Evolutionary conservation across 441 rosid genomes (phyloP).

Genomic region (Melianthus villosus): DNA sequence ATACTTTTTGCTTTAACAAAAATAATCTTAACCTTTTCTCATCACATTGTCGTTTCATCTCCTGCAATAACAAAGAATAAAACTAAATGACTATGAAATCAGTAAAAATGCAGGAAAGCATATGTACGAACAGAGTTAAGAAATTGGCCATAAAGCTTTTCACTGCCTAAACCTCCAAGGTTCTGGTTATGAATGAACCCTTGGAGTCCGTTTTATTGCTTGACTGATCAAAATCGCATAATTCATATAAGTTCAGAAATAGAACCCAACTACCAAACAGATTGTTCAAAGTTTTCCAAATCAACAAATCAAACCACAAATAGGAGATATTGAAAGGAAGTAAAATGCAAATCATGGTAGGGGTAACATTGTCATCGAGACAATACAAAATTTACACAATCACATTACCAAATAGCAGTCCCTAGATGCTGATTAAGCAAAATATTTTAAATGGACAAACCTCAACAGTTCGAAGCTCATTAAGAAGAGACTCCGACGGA

Average conservation of each 20-base stretch:
- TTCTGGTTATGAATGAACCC: too few species aligned
- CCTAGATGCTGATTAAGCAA: not conserved
- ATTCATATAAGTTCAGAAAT: too few species aligned
- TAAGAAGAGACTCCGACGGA: constrained; percentile 72
- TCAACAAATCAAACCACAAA: too few species aligned
- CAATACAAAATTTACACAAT: not conserved
- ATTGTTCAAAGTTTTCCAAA: too few species aligned
- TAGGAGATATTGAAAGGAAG: too few species aligned
- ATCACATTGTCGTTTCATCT: constrained; percentile 56
- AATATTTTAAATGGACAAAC: constrained; percentile 20
- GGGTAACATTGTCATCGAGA: too few species aligned
- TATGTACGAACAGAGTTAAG: not conserved
- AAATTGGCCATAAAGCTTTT: too few species aligned
- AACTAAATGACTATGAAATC: constrained; percentile 4
- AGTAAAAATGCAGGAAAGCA: constrained; percentile 6
- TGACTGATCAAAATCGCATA: too few species aligned
- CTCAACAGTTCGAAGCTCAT: constrained; percentile 68
- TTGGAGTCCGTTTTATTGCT: too few species aligned
- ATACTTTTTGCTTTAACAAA: constrained; percentile 6
- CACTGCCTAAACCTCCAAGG: too few species aligned
- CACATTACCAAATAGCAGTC: constrained; percentile 1
- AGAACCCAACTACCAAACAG: too few species aligned
- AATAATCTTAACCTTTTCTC: constrained; percentile 39
- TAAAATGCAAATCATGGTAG: not conserved
- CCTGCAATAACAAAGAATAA: constrained; percentile 24